Percentiles rank a stretch among this genome's conserved stretches.
Evolutionary conservation across 768 basidiomycete species (phyloP).

Genomic region (Amanita rubescens): DNA sequence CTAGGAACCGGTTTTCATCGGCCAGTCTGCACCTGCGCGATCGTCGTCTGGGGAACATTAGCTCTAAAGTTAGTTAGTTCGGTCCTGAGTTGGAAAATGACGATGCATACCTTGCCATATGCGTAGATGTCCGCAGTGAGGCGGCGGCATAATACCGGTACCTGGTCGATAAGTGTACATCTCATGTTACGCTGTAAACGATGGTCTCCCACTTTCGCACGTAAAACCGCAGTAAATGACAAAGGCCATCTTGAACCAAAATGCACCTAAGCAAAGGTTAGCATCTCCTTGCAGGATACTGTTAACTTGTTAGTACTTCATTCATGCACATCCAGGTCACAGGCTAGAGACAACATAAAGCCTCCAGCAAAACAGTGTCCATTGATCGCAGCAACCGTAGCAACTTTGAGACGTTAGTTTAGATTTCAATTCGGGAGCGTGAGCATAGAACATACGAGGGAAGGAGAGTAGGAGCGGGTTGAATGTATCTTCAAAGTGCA

Average conservation of each 20-base stretch:
- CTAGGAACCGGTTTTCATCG: too few species aligned
- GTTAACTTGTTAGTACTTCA: conserved; percentile 42
- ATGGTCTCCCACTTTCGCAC: conserved; percentile 56
- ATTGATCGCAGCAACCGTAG: conserved; percentile 73
- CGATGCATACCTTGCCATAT: too few species aligned
- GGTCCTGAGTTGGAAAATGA: too few species aligned
- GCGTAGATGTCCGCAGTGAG: too few species aligned
- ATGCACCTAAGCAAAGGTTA: conserved; percentile 41
- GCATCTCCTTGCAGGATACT: background rate
- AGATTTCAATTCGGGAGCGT: background rate
- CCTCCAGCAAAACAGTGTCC: conserved; percentile 85
- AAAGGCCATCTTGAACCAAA: conserved; percentile 80
- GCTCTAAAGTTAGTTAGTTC: too few species aligned
- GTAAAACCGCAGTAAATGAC: conserved; percentile 57
- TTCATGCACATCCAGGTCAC: conserved; percentile 97
- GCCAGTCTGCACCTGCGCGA: too few species aligned
- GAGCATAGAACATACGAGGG: conserved; percentile 46
- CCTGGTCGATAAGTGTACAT: too few species aligned
- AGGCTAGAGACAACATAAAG: conserved; percentile 69
- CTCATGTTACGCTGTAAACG: conserved; percentile 61
- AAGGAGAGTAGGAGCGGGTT: conserved; percentile 74
- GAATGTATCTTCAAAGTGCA: conserved; percentile 45
- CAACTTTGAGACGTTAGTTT: conserved; percentile 39
- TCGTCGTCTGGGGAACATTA: too few species aligned
- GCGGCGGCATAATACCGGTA: too few species aligned